phyloP scores from a whole-genome alignment of 768 basidiomycete genomes.

The Russula foetens region DNA sequence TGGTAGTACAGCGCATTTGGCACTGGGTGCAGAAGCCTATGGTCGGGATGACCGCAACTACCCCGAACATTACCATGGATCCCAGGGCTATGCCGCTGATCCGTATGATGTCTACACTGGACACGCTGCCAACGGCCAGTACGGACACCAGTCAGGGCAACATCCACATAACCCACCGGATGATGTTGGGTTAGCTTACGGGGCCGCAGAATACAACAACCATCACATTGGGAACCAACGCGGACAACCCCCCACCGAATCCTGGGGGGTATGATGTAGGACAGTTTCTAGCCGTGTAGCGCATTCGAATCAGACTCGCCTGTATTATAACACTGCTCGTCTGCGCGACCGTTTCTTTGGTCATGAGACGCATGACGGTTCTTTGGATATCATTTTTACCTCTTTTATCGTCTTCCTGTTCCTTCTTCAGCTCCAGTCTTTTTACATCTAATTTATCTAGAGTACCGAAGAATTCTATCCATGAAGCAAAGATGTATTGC shows the following conservation, averaged over 20 bases:
- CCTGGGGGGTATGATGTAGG: not conserved
- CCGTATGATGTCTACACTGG: constrained; percentile 42
- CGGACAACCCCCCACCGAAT: not conserved
- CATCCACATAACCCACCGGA: not conserved
- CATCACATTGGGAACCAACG: not conserved
- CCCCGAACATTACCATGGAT: not conserved
- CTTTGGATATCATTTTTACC: not conserved
- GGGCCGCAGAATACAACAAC: not conserved
- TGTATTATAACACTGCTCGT: constrained; percentile 3
- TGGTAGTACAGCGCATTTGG: constrained; percentile 53
- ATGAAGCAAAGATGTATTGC: not conserved
- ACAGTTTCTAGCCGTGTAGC: constrained; percentile 9
- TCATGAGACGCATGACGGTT: not conserved
- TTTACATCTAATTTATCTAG: not conserved
- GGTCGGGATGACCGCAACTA: constrained; percentile 27
- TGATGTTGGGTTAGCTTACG: constrained; percentile 6
- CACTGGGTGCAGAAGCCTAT: constrained; percentile 51
- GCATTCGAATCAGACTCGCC: not conserved
- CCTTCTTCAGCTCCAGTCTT: not conserved
- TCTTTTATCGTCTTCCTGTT: not conserved
- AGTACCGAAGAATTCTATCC: not conserved
- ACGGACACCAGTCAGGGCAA: not conserved
- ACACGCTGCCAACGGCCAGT: not conserved
- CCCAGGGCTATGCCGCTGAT: constrained; percentile 31
- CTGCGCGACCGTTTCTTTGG: not conserved